Evolutionary conservation across 208 protist genomes (phyloP).

Genomic region (Leishmania mexicana): DNA sequence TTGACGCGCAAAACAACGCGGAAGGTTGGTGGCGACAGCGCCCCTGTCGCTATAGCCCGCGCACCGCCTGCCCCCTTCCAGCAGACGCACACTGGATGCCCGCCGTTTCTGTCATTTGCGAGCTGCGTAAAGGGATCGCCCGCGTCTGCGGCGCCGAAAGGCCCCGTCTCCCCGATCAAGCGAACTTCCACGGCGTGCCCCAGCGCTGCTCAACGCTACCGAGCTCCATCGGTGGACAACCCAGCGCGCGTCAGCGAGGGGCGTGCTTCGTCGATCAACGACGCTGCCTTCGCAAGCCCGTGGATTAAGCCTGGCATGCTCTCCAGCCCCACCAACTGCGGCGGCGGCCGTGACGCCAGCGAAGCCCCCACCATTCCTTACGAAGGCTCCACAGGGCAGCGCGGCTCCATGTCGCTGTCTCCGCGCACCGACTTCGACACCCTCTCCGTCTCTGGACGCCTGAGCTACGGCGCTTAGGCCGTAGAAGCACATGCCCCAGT

Average conservation of each 20-base stretch:
- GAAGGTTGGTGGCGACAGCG: not conserved
- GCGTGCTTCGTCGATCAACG: not conserved
- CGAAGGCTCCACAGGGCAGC: conserved; percentile 31
- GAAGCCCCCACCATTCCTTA: conserved; percentile 37
- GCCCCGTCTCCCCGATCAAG: conserved; percentile 31
- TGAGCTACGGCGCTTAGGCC: conserved; percentile 24
- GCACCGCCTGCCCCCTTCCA: conserved; percentile 18
- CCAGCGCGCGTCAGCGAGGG: conserved; percentile 3
- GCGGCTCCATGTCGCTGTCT: conserved; percentile 26
- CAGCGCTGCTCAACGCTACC: conserved; percentile 23
- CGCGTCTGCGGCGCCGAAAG: not conserved
- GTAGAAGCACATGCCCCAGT: not conserved
- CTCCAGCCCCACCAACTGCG: conserved; percentile 34
- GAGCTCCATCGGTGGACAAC: conserved; percentile 8
- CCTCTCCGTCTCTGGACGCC: conserved; percentile 21
- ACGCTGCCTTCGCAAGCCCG: conserved; percentile 21
- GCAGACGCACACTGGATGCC: conserved; percentile 28
- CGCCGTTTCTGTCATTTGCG: conserved; percentile 17
- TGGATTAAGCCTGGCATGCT: conserved; percentile 25
- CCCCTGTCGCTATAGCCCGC: not conserved
- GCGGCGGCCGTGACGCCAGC: conserved; percentile 28
- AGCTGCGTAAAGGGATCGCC: not conserved
- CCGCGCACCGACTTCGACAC: conserved; percentile 31
- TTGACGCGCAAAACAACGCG: conserved; percentile 12
- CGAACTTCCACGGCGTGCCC: conserved; percentile 33